Evolutionary conservation across 2,329 filamentous ascomycete species (phyloP).

Genomic region (Penicillium sp.): DNA sequence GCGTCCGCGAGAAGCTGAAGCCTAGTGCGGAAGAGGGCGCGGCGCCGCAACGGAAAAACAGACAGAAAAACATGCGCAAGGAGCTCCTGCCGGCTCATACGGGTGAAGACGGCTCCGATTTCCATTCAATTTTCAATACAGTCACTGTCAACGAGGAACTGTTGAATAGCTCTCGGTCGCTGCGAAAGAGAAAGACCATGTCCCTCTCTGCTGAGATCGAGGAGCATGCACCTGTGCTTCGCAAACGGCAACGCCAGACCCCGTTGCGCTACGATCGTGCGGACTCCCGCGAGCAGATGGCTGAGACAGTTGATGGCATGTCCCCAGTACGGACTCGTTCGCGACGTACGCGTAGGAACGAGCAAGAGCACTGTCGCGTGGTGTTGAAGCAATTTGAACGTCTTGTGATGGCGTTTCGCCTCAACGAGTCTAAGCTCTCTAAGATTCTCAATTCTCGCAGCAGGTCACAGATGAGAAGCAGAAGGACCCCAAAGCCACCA

Average conservation of each 20-base stretch:
- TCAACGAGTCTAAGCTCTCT: constrained; percentile 52
- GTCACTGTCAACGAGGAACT: constrained; percentile 63
- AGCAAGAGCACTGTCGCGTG: constrained; percentile 34
- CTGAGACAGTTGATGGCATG: constrained; percentile 9
- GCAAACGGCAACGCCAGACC: constrained; percentile 38
- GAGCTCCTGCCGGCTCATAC: constrained; percentile 63
- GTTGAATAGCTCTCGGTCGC: constrained; percentile 64
- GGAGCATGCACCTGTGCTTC: constrained; percentile 39
- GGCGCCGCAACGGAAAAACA: too few relatives aligned
- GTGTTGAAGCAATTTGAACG: constrained; percentile 40
- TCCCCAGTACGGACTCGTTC: constrained; percentile 46
- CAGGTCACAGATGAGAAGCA: constrained; percentile 47
- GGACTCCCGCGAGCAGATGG: too few relatives aligned
- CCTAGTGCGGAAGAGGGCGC: too few relatives aligned
- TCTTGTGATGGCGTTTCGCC: constrained; percentile 53
- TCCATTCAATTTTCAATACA: constrained; percentile 69
- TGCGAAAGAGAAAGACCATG: constrained; percentile 78
- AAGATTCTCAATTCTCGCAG: constrained; percentile 53
- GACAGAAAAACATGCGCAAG: constrained; percentile 45
- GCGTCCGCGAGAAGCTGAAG: constrained; percentile 39
- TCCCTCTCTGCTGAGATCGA: constrained; percentile 56
- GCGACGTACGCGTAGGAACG: constrained; percentile 44
- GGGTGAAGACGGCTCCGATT: constrained; percentile 56
- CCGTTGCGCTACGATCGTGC: constrained; percentile 19
- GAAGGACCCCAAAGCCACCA: constrained; percentile 37